Conservation (phyloP, 306 rosid species). For the Hippophae rhamnoides region DNA sequence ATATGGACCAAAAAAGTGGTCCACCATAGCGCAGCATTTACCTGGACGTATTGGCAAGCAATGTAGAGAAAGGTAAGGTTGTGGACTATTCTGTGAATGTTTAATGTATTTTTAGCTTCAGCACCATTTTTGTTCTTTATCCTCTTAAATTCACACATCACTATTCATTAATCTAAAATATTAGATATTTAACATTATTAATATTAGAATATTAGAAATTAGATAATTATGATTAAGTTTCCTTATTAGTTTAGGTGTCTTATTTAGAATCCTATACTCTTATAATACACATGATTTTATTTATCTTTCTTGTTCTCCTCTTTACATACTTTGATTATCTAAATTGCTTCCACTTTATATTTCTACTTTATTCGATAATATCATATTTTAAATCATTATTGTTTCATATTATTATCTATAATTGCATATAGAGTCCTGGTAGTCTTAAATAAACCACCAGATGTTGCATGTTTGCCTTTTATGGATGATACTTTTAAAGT, state of each 20-base stretch:
- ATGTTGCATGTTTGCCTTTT: slow-evolving; percentile 1
- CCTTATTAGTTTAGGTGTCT: no score
- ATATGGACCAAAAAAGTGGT: slow-evolving; percentile 95
- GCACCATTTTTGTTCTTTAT: not conserved
- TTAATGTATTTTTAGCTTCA: not conserved
- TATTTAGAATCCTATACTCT: no score
- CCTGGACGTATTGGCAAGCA: slow-evolving; percentile 99
- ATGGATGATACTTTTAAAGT: not conserved
- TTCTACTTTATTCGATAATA: not conserved
- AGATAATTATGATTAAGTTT: no score
- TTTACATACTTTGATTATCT: no score
- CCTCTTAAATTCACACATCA: not conserved
- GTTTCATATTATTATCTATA: not conserved
- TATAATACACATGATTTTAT: no score
- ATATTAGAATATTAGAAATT: no score
- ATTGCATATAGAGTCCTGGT: not conserved
- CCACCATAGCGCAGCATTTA: slow-evolving; percentile 77
- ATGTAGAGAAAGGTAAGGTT: slow-evolving; percentile 95
- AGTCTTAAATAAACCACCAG: not conserved
- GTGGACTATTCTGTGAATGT: slow-evolving; percentile 8
- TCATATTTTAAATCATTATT: not conserved
- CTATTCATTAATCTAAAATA: no score
- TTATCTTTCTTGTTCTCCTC: no score
- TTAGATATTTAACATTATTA: no score
- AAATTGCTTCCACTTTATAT: no score